phyloP scores from a whole-genome alignment of 495 filamentous ascomycete species.

The Xanthoparmelia taractica region DNA sequence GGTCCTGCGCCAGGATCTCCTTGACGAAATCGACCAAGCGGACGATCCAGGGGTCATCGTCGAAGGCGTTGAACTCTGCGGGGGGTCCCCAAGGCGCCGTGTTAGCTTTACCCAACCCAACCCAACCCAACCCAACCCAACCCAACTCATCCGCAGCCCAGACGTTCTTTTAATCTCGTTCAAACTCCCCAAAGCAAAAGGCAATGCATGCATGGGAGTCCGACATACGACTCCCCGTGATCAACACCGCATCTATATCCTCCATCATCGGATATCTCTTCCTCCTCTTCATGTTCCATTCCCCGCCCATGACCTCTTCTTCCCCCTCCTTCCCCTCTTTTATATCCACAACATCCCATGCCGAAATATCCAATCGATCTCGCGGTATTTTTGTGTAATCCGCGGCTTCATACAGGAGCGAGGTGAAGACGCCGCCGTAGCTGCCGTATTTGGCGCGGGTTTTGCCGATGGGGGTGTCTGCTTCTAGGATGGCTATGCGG shows the following conservation, averaged over 20 bases:
- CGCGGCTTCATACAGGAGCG: conserved; percentile 50
- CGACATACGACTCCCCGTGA: conserved; percentile 60
- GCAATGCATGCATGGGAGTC: neutral
- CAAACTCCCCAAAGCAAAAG: neutral
- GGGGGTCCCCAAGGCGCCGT: too few species aligned
- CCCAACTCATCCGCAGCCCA: too few species aligned
- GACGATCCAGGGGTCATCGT: conserved; percentile 67
- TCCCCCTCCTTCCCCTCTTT: conserved; percentile 20
- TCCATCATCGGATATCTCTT: conserved; percentile 58
- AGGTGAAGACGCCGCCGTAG: conserved; percentile 65
- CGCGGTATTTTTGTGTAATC: conserved; percentile 37
- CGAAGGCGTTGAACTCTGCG: conserved; percentile 53
- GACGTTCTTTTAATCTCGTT: too few species aligned
- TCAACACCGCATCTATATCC: conserved; percentile 70
- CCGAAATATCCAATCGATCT: conserved; percentile 49
- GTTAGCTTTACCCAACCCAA: too few species aligned
- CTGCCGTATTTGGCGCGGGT: conserved; percentile 56
- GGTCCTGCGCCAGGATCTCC: conserved; percentile 46
- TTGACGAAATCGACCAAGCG: conserved; percentile 64
- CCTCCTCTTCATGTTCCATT: conserved; percentile 9
- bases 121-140: too few species aligned
- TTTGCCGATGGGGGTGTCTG: conserved; percentile 58
- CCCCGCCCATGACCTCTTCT: conserved; percentile 9
- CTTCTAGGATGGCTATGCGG: conserved; percentile 78
- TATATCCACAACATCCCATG: conserved; percentile 59